phyloP scores from a whole-genome alignment of 2,329 filamentous ascomycete species.

The Blastomyces percursus region DNA sequence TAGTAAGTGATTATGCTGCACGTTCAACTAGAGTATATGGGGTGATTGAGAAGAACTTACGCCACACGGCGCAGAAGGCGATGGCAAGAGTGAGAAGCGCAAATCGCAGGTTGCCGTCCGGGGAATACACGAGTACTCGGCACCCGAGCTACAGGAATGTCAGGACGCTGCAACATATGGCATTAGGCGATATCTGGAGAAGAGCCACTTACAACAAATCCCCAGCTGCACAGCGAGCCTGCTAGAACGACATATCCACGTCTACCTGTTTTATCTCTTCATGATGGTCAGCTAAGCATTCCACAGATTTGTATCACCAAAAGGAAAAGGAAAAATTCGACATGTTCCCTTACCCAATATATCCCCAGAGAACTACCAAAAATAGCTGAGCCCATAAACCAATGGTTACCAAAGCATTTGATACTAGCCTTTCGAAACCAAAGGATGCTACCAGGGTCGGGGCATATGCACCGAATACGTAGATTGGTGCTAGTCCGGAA shows the following conservation, averaged over 20 bases:
- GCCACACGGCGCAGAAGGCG: slow-evolving; percentile 7
- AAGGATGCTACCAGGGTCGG: slow-evolving; percentile 42
- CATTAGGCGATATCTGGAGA: not conserved
- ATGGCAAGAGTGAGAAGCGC: slow-evolving; percentile 8
- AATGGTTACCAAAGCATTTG: slow-evolving; percentile 43
- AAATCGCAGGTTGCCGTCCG: slow-evolving; percentile 4
- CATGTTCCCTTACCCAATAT: slow-evolving; percentile 3
- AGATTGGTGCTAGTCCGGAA: slow-evolving; percentile 38
- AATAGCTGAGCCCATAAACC: slow-evolving; percentile 21
- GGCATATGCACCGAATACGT: slow-evolving; percentile 41
- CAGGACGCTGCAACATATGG: not conserved
- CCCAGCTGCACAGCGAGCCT: slow-evolving; percentile 9
- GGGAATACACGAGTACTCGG: slow-evolving; percentile 1
- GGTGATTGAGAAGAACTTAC: slow-evolving; percentile 3
- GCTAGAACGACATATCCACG: slow-evolving; percentile 6
- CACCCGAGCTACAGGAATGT: slow-evolving; percentile 6
- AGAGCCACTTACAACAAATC: slow-evolving; percentile 5
- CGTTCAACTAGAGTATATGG: not conserved
- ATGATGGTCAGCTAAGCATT: not conserved
- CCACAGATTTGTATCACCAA: not conserved
- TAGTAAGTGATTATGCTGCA: not conserved
- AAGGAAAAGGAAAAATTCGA: not conserved
- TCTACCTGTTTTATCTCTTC: slow-evolving; percentile 6
- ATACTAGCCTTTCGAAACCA: slow-evolving; percentile 36
- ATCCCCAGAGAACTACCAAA: slow-evolving; percentile 8